Base-by-base conservation (phyloP, 2,329 filamentous ascomycete species). In the Fusarium anguioides region DNA sequence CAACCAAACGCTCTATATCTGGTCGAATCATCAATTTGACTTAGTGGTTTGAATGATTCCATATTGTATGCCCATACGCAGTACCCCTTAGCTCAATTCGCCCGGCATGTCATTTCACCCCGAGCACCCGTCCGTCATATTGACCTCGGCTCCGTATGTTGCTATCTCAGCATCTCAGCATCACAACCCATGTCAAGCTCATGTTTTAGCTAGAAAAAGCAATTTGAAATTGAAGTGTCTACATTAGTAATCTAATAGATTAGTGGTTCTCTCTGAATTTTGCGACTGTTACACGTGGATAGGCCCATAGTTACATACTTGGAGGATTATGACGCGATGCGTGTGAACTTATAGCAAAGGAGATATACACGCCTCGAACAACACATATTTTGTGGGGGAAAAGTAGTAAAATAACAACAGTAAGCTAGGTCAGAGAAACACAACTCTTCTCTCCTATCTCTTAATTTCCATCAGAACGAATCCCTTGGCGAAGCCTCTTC, bases 101-200 rank as follows among this genome's bases (percentile, higher is more conserved):
- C 39, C 31, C 56, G 40, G 58, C 36, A 20, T 40, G n/a, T 41
- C 41, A 17, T 39, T 36, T 36, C 10, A 21, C 20, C 33, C 58
- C 40, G 56, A 61, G 46, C 53, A 35, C 46, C 58, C 58, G 46
- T 4, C 58, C 56, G 39, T 4, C 24, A 31, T 20, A 36, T 24
- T 8, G 46, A 29, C 56, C 56, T 61, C 58, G 47, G 58, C 35
- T 33, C 36, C 10, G 11, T 36, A 27, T 48, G 8, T 4, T 29
- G 27, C 29, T 33, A 33, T 33, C 15, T 14, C 15, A 15, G 15
- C 15, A 33, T 33, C 31, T 33, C 15, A 33, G 31, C 17, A 33
- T 33, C 8, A n/a, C 15, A 33, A 33, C 15, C 15, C 31, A 33
- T 33, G 31, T n/a, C 31, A n/a, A 33, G 15, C 3, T 14, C 31